Percentiles rank a stretch among this genome's conserved stretches.
phyloP scores from a whole-genome alignment of 2,329 filamentous ascomycete genomes.

The Thielaviopsis populi region DNA sequence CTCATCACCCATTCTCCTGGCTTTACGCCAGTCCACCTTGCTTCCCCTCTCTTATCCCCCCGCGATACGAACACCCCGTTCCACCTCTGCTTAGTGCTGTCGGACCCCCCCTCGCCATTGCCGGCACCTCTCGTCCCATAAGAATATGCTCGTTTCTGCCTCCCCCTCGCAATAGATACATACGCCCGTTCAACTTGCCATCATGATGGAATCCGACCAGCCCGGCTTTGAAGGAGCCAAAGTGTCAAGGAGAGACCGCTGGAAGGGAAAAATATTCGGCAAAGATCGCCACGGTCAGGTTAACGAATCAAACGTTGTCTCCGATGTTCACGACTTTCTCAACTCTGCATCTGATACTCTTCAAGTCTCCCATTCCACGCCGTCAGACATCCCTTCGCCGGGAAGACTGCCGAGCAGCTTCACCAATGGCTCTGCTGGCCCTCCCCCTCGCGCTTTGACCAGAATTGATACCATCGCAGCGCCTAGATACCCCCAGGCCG shows the following conservation, averaged over 20 bases:
- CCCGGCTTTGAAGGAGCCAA: slow-evolving; percentile 32
- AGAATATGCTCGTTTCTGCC: slow-evolving; percentile 3
- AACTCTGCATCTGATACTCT: slow-evolving; percentile 39
- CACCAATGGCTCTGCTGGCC: slow-evolving; percentile 18
- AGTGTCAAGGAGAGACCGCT: slow-evolving; percentile 35
- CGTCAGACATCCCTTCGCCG: slow-evolving; percentile 18
- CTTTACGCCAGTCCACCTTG: neutral
- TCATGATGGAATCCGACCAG: slow-evolving; percentile 16
- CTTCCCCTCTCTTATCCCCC: neutral
- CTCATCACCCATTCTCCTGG: neutral
- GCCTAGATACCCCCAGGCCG: slow-evolving; percentile 40
- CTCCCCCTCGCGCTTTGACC: slow-evolving; percentile 22
- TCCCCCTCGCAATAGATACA: neutral
- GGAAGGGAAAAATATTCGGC: slow-evolving; percentile 49
- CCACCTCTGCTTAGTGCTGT: neutral
- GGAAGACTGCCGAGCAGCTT: slow-evolving; percentile 25
- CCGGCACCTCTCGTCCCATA: neutral
- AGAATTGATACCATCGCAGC: slow-evolving; percentile 41
- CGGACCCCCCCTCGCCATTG: neutral
- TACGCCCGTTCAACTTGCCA: neutral
- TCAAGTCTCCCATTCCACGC: slow-evolving; percentile 35
- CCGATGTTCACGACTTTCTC: slow-evolving; percentile 45
- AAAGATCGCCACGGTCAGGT: slow-evolving; percentile 27
- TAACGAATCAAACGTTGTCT: slow-evolving; percentile 24
- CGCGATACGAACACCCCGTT: neutral